Conservation (phyloP, 2,329 filamentous ascomycete genomes). For the Verticillium alfalfae region DNA sequence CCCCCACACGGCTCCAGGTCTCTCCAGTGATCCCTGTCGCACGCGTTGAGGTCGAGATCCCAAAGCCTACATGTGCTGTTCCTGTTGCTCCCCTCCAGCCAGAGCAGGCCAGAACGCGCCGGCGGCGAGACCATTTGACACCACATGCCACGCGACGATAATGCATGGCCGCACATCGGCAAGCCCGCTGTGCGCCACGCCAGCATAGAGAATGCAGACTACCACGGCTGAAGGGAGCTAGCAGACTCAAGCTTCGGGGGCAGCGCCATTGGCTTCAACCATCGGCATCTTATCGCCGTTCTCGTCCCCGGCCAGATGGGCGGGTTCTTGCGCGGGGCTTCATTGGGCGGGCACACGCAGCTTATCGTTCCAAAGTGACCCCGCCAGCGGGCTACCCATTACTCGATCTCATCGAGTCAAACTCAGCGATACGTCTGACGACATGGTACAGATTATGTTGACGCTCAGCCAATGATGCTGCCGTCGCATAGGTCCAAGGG, state of each 20-base stretch:
- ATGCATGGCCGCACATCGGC: background rate
- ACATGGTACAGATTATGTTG: background rate
- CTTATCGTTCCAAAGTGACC: background rate
- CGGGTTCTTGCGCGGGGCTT: background rate
- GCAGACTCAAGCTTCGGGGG: background rate
- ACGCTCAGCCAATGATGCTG: background rate
- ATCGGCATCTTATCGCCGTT: background rate
- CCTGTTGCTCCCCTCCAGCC: background rate
- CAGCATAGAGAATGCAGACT: constrained; percentile 35
- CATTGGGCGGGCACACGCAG: background rate
- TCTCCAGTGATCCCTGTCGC: background rate
- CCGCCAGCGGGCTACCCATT: background rate
- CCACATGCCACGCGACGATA: background rate
- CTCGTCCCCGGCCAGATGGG: background rate
- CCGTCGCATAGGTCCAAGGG: background rate
- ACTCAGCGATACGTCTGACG: background rate
- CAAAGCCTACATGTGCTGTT: background rate
- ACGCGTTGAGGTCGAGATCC: background rate
- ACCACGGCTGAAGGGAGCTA: background rate
- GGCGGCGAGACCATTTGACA: background rate
- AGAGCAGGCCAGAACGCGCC: background rate
- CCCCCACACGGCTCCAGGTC: background rate
- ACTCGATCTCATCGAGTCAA: background rate
- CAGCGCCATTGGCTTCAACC: background rate
- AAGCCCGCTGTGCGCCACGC: constrained; percentile 21